Evolutionary conservation across 2,329 filamentous ascomycete species (phyloP).

Genomic region (Aspergillus calidoustus): DNA sequence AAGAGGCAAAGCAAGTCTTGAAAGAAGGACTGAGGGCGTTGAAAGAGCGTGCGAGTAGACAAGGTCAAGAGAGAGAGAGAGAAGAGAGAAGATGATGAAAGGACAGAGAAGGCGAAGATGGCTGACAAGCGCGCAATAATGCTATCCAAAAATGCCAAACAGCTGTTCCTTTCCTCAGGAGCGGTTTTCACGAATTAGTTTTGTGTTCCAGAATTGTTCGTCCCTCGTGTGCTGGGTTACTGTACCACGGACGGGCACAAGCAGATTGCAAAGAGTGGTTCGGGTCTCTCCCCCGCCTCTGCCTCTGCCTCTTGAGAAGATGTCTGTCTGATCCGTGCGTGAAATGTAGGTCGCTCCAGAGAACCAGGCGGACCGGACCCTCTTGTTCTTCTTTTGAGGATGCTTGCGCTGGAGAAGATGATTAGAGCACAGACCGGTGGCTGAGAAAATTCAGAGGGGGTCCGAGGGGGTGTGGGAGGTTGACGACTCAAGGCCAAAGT

Average conservation of each 20-base stretch:
- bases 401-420: not conserved
- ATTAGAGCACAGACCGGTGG: not conserved
- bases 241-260: slow-evolving; percentile 20
- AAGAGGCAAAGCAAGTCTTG: not conserved
- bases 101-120: slow-evolving; percentile 1
- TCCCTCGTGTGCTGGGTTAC: slow-evolving; percentile 17
- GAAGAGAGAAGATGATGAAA: slow-evolving; percentile 13
- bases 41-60: slow-evolving; percentile 4
- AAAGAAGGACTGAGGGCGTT: slow-evolving; percentile 11
- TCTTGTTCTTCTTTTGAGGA: not conserved
- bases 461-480: slow-evolving; percentile 1
- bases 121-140: not conserved
- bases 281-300: slow-evolving; percentile 24
- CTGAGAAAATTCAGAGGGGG: slow-evolving; percentile 7
- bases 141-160: slow-evolving; percentile 15
- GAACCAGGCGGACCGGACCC: slow-evolving; percentile 3
- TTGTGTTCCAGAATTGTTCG: slow-evolving; percentile 12
- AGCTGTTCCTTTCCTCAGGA: slow-evolving; percentile 12
- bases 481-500: not conserved
- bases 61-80: slow-evolving; percentile 6
- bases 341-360: slow-evolving; percentile 5
- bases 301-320: not conserved
- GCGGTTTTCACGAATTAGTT: slow-evolving; percentile 2
- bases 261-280: slow-evolving; percentile 19
- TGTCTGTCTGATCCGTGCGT: slow-evolving; percentile 15